Evolutionary conservation across 2,329 filamentous ascomycete genomes (phyloP).

Genomic region (Aotearoamyces nothofagi): DNA sequence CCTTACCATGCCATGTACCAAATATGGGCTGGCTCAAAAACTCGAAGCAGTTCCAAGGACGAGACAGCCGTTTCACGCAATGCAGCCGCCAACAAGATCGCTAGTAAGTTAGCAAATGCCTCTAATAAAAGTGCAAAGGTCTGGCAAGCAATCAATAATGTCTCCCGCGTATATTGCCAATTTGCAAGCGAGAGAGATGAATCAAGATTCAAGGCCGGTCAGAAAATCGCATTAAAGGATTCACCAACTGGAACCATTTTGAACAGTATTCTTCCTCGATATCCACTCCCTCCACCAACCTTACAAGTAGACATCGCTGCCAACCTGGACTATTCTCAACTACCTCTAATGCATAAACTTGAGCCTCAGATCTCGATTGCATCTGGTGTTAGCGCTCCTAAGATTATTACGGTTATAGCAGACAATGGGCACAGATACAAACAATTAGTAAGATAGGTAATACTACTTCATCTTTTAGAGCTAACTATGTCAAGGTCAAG

Average conservation of each 20-base stretch:
- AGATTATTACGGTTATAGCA: slow-evolving; percentile 72
- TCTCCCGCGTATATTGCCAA: slow-evolving; percentile 49
- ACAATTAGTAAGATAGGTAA: slow-evolving; percentile 51
- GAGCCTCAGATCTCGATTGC: slow-evolving; percentile 70
- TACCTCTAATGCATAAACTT: slow-evolving; percentile 62
- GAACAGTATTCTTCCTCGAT: slow-evolving; percentile 43
- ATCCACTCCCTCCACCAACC: slow-evolving; percentile 74
- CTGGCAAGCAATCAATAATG: slow-evolving; percentile 60
- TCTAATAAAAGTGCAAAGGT: slow-evolving; percentile 34
- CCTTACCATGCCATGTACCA: slow-evolving; percentile 97
- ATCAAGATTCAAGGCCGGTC: slow-evolving; percentile 50
- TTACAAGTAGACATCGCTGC: slow-evolving; percentile 66
- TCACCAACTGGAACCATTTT: slow-evolving; percentile 48
- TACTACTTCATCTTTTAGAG: slow-evolving; percentile 5
- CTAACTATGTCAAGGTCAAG: slow-evolving; percentile 46
- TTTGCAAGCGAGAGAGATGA: slow-evolving; percentile 52
- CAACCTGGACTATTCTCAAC: slow-evolving; percentile 57
- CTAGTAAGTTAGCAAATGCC: slow-evolving; percentile 38
- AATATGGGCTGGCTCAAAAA: slow-evolving; percentile 70
- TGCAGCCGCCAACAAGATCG: slow-evolving; percentile 55
- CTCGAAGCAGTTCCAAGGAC: slow-evolving; percentile 55
- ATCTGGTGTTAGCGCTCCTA: slow-evolving; percentile 80
- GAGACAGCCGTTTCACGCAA: slow-evolving; percentile 59
- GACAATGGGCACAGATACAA: slow-evolving; percentile 70
- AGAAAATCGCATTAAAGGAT: slow-evolving; percentile 47